Base-by-base conservation (phyloP, 192 early-diverging fungal species). In the Podila horticola region DNA sequence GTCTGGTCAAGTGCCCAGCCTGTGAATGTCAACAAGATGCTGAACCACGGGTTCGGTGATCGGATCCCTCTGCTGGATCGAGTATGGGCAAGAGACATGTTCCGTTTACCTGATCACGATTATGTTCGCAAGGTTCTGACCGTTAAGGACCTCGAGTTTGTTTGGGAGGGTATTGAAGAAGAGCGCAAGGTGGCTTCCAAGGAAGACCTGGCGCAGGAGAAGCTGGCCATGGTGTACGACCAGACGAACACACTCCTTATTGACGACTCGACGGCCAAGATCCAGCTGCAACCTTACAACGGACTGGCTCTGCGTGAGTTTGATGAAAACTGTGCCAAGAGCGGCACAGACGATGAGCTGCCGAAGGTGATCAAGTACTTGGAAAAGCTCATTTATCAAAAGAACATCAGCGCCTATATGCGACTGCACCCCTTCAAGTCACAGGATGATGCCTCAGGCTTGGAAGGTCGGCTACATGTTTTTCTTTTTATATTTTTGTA, bases 1-100 rank as follows among this genome's bases (percentile, higher is more conserved):
- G 86, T 94, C 3, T 94, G 93, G 93, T 91, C 89, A 51, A 91
- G 91, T 11, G 91, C 93, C 0, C 88, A 88, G 45, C 86, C 88
- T 15, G 57, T 68, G 1, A 93, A 83, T 62, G 89, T 94, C 2
- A 62, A 82, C 3, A 36, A 64, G 17, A 50, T 86, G 69, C 15
- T 81, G 22, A 48, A 45, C 22, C 63, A 58, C 50, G 70, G 71
- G 2, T 81, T 81, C 52, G 77, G 71, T 12, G 22, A 73, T 20
- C 60, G 66, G 4, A 77, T 92, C 71, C 73, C 73, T 1, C 63
- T 72, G 1, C 82, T 94, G 24, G 74, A 86, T 19, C 77, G 87
- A 4, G 84, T 89, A 10, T 94, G 93, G 93, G 86, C 86, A n/a
- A 86, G 93, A 48, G 31, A 55, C 0, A 69, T 84, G 62, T 91